phyloP scores from a whole-genome alignment of 2,329 filamentous ascomycete species.

The Pseudonectria buxi region DNA sequence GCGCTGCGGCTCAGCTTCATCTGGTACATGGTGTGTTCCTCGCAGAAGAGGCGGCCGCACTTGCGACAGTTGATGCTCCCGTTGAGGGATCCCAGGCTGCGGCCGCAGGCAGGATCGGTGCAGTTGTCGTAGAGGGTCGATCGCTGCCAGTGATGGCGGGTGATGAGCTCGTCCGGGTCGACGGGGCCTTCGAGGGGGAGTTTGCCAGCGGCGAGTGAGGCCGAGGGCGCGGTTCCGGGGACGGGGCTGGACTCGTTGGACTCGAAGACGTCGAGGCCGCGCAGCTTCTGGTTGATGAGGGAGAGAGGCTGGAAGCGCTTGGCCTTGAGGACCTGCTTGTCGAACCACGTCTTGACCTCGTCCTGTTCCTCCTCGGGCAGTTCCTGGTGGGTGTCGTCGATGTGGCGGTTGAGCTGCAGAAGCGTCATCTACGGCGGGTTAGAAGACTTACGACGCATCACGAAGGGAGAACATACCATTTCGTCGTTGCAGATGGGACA shows the following conservation, averaged over 20 bases:
- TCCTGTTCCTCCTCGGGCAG: slow-evolving; percentile 83
- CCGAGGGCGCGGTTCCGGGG: slow-evolving; percentile 24
- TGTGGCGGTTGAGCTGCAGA: slow-evolving; percentile 76
- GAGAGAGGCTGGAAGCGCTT: slow-evolving; percentile 90
- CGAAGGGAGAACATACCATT: slow-evolving; percentile 59
- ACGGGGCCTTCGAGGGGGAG: slow-evolving; percentile 36
- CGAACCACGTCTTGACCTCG: slow-evolving; percentile 95
- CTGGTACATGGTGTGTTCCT: slow-evolving; percentile 98
- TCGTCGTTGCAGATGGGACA: slow-evolving; percentile 99
- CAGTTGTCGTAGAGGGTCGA: slow-evolving; percentile 69
- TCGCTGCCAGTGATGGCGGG: slow-evolving; percentile 81
- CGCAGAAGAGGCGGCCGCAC: slow-evolving; percentile 89
- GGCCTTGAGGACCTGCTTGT: slow-evolving; percentile 86
- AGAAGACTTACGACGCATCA: too few species aligned
- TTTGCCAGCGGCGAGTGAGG: slow-evolving; percentile 33
- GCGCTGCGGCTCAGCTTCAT: slow-evolving; percentile 93
- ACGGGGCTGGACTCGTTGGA: slow-evolving; percentile 63
- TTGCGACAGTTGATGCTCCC: slow-evolving; percentile 89
- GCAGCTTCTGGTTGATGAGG: slow-evolving; percentile 86
- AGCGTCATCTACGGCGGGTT: slow-evolving; percentile 94
- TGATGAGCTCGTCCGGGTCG: slow-evolving; percentile 88
- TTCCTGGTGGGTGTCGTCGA: slow-evolving; percentile 87
- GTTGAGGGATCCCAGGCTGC: slow-evolving; percentile 68
- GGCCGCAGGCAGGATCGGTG: slow-evolving; percentile 80
- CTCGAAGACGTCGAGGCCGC: slow-evolving; percentile 88